Base-by-base conservation (phyloP, 352 stramenopile genomes). In the Paralagenidium karlingii region DNA sequence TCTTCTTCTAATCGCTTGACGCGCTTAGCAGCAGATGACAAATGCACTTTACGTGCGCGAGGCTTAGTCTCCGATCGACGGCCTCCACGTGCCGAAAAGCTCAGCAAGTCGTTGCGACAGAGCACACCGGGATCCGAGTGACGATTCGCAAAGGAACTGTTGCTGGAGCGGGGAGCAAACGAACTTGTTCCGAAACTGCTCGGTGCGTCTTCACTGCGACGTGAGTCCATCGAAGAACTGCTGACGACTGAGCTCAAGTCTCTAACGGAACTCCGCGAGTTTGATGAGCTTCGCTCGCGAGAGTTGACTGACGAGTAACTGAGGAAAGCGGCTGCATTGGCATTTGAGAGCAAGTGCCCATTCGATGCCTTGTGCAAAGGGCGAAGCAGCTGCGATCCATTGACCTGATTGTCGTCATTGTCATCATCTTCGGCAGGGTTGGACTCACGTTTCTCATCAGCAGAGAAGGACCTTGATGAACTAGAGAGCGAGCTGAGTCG, bases 1-100 rank as follows among this genome's bases (percentile, higher is more conserved):
- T 80, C 59, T 36, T 88, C 75, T 38, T 88, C 75, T n/a, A 85
- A 63, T 39, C 64, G 78, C 53, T 88, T 85, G 8, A 85, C 66
- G 34, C 75, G 75, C 63, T 88, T 88, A 33, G 75, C 75, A 8
- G 71, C 75, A 11, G 75, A 85, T 21, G 75, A 88, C 43, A 85
- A 53, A 38, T 88, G 71, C 40, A 88, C 67, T 18, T 77, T 77
- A 13, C 59, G 59, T 7, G 55, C 33, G 18, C 75, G 70, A 16
- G 47, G 60, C 38, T 70, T 63, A 16, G 57, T 43, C 10, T 85
- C 75, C 9, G 60, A 58, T 7, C 67, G 58, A 6, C 66, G 67
- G 8, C 34, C n/a, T 3, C 44, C 26, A n/a, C n/a, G n/a, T n/a
- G n/a, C 60, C 0, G 63, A 52, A 19, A 88, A 81, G 47, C 59